Evolutionary conservation across 2,329 filamentous ascomycete genomes (phyloP), one percentile per base, ranked within the genome.

Genomic region (Huntiella bhutanensis): DNA sequence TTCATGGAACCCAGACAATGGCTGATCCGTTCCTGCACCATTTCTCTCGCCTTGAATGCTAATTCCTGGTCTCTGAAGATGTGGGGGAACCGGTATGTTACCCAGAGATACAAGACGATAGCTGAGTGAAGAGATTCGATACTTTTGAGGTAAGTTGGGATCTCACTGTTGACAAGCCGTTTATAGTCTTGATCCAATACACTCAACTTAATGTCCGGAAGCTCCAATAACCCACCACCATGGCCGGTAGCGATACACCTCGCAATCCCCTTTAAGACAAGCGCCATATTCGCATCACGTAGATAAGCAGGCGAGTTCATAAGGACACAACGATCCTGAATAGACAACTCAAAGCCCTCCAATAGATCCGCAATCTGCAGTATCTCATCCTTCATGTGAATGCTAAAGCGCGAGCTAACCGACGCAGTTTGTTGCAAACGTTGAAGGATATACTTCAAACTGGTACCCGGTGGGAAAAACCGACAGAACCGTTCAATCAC

Each of bases 71-170:
- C 82, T 4, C 66, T 71, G 59, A 95, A 93, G 43, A 92, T 70
- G 42, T 83, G 82, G 3, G 76, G 69, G 59, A 88, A 93, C 5
- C 88, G 79, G 61, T 88, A 96, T 54, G 82, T 88, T 12, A 98
- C 68, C 91, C 91, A 98, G 2, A 93, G 69, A 58, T 96, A 98
- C 41, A 87, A 65, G 39, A 88, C 84, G 34, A 98, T 65, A 22
- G 75, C 69, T 55, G 83, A 82, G 63, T 98, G 91, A 12, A 98
- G 68, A 3, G 65, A 60, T 59, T 98, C 91, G 15, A 96, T 66
- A 6, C 67, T 62, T 46, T 66, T 64, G 8, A 98, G 67, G 53
- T 85, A 83, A 0, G 65, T 16, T 59, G 45, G 69, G 62, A 11
- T 60, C 58, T 1, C 58, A 58, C 0, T 61, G 58, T 1, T 62